Evolutionary conservation across 768 basidiomycete species (phyloP), one percentile per base, ranked within the genome.

Genomic region (Wakefieldia striispora): DNA sequence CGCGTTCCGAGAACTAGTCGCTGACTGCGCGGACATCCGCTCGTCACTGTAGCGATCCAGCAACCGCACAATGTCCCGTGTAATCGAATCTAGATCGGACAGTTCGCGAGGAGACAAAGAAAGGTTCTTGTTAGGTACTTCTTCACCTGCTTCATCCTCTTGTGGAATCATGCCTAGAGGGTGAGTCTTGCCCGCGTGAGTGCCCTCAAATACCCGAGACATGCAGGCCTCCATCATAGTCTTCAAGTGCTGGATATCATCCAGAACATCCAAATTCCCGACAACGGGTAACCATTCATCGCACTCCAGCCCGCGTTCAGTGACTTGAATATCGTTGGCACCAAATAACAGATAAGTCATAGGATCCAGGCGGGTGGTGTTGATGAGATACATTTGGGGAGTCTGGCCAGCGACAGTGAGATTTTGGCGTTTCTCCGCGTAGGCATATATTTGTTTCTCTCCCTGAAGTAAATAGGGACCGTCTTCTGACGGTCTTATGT

Each of bases 291-390:
- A 71, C 94, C 95, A 97, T 38, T 81, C 83, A 61, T 97, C 95
- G 61, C 91, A 94, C 60, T 87, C 84, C 43, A 97, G 66, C 6
- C 92, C 91, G 16, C 79, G 77, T 34, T 82, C 78, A 0, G 80
- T 80, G 36, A 88, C 82, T 51, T 80, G 70, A 26, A 94, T 77
- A 43, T 84, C 79, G 66, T 91, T 83, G 0, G 92, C 93, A 6
- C 94, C 95, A 59, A 97, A 95, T 11, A 97, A 75, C 66, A 95
- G 77, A 65, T 94, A 95, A 5, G 86, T 86, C 76, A 97, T 75
- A 9, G 89, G 88, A 63, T 95, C 92, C 21, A 97, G 72, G 39
- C 84, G 83, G 1, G 91, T 94, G 12, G 91, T 93, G 29, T 78
- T 83, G 42, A 92, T 79, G 19, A 95, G 74, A 65, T 78, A 86